Percentiles rank a stretch among this genome's conserved stretches.
phyloP scores from a whole-genome alignment of 1,284 basidiomycete species.

The Nidula niveotomentosa region DNA sequence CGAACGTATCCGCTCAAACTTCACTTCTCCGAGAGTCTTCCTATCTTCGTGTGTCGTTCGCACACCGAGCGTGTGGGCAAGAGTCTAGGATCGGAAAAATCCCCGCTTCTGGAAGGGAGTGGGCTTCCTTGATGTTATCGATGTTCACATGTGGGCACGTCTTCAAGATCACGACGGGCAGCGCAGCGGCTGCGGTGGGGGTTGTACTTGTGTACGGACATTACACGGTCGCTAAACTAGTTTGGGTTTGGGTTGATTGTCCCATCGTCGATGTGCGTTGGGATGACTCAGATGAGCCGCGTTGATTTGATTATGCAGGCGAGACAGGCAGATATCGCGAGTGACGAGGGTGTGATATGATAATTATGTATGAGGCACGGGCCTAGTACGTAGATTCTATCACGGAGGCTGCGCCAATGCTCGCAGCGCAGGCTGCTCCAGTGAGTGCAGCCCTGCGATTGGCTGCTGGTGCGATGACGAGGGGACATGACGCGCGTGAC shows the following conservation, averaged over 20 bases:
- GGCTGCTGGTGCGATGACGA: not conserved
- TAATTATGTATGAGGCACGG: too few relatives aligned
- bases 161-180: not conserved
- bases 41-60: not conserved
- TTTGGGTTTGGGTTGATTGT: too few relatives aligned
- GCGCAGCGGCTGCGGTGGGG: not conserved
- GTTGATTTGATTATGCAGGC: too few relatives aligned
- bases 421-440: not conserved
- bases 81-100: not conserved
- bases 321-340: too few relatives aligned
- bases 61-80: constrained; percentile 1
- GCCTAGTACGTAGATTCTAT: too few relatives aligned
- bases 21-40: not conserved
- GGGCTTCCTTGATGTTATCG: not conserved
- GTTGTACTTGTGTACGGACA: not conserved
- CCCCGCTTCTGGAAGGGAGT: not conserved
- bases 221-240: too few relatives aligned
- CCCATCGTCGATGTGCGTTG: too few relatives aligned
- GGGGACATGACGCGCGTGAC: not conserved
- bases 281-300: too few relatives aligned
- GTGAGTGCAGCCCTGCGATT: not conserved
- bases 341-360: too few relatives aligned
- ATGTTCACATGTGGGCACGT: not conserved
- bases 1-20: not conserved
- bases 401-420: too few relatives aligned